Conservation (phyloP, 140 eudicot genomes). For the Cichorium intybus region DNA sequence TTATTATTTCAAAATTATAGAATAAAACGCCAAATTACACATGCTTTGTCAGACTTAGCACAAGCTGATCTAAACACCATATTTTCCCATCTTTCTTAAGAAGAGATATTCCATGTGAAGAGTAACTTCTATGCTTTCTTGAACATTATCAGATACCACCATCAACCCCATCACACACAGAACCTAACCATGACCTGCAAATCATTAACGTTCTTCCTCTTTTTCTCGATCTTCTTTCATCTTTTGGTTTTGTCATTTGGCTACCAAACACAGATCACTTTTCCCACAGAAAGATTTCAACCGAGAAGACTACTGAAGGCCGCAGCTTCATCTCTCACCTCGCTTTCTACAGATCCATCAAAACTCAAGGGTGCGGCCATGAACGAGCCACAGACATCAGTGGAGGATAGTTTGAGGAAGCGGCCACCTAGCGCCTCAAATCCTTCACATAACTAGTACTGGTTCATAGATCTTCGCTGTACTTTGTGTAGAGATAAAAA, state of each 20-base stretch:
- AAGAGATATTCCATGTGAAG: slow-evolving; percentile 31
- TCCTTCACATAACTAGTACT: slow-evolving; percentile 64
- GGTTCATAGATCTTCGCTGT: slow-evolving; percentile 15
- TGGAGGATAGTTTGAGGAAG: slow-evolving; percentile 43
- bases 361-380: slow-evolving; percentile 30
- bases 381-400: slow-evolving; percentile 43
- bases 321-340: slow-evolving; percentile 20
- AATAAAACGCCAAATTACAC: slow-evolving; percentile 41
- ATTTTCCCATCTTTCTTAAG: slow-evolving; percentile 34
- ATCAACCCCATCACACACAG: slow-evolving; percentile 18
- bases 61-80: slow-evolving; percentile 39
- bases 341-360: slow-evolving; percentile 36
- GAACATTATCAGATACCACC: slow-evolving; percentile 5
- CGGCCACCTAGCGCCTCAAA: slow-evolving; percentile 56
- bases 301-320: slow-evolving; percentile 46
- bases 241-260: slow-evolving; percentile 13
- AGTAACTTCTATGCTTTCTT: slow-evolving; percentile 16
- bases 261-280: slow-evolving; percentile 1
- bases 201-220: slow-evolving; percentile 22
- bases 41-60: slow-evolving; percentile 64
- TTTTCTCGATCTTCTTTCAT: slow-evolving; percentile 41
- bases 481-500: slow-evolving; percentile 27
- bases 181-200: slow-evolving; percentile 24
- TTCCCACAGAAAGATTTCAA: slow-evolving; percentile 30
- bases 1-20: slow-evolving; percentile 12